These are phyloP conservation scores for Santalum album DNA, from an alignment of 164 flowering plant genomes.

Conservation along the genomic window DNA sequence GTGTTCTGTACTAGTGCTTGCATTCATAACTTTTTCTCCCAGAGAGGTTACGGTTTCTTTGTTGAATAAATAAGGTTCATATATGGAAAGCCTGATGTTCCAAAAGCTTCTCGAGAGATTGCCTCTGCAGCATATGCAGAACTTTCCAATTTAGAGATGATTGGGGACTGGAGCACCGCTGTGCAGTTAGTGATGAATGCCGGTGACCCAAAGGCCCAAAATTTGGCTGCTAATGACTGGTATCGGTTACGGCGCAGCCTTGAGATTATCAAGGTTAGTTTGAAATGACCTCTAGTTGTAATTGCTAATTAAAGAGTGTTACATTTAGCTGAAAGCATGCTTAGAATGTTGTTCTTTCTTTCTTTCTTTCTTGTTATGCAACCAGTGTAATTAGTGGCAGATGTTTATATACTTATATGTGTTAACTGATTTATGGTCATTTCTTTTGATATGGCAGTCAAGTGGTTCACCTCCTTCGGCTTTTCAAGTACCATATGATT, in stretches of 20 bases:
- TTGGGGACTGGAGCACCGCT: conserved; percentile 83
- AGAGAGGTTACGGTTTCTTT: neutral
- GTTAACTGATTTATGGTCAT: neutral
- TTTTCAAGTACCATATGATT: conserved; percentile 74
- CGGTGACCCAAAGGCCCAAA: conserved; percentile 60
- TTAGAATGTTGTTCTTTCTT: too few species aligned
- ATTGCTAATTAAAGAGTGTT: too few species aligned
- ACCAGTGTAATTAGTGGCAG: too few species aligned
- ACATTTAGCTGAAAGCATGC: too few species aligned
- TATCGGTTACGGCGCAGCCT: conserved; percentile 80
- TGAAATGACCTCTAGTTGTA: neutral
- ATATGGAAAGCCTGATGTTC: conserved; percentile 97
- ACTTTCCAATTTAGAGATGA: conserved; percentile 43
- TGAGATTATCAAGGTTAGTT: conserved; percentile 76
- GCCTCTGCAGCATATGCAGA: conserved; percentile 55
- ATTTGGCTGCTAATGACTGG: conserved; percentile 78
- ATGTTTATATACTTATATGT: neutral
- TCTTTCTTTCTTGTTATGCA: too few species aligned
- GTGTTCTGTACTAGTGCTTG: too few species aligned
- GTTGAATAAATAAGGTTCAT: conserved; percentile 48
- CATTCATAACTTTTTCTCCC: too few species aligned
- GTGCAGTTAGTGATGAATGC: conserved; percentile 74
- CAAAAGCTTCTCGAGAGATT: conserved; percentile 71
- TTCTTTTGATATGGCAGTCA: conserved; percentile 44
- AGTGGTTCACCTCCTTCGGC: conserved; percentile 93